These are phyloP conservation scores for Penicillium fimorum DNA, from an alignment of 495 filamentous ascomycete genomes.

Conservation along the genomic window DNA sequence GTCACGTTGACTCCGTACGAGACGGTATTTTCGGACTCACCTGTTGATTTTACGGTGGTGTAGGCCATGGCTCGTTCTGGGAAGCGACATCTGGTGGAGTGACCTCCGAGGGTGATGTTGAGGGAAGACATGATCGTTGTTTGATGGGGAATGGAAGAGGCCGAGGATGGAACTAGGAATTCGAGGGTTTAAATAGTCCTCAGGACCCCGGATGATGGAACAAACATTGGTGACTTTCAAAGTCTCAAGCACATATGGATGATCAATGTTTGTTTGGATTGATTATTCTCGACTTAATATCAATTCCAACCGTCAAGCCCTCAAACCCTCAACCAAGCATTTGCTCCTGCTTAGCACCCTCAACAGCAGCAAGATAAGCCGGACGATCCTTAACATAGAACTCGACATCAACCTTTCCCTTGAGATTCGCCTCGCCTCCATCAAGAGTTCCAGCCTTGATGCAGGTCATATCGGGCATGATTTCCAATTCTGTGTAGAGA, in stretches of 20 bases:
- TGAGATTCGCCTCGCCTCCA: constrained; percentile 34
- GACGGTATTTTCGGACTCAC: neutral
- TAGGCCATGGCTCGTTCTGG: neutral
- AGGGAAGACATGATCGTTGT: neutral
- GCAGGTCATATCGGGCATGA: constrained; percentile 46
- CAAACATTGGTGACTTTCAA: neutral
- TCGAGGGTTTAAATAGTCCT: neutral
- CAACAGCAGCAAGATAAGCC: constrained; percentile 30
- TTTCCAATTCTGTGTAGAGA: constrained; percentile 46
- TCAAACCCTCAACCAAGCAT: constrained; percentile 17
- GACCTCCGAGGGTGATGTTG: neutral
- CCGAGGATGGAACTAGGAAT: neutral
- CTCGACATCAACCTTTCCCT: constrained; percentile 41
- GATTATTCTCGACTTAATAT: neutral
- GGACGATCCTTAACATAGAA: constrained; percentile 48
- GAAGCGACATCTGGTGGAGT: neutral
- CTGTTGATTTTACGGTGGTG: neutral
- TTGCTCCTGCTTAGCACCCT: constrained; percentile 47
- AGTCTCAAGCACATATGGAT: neutral
- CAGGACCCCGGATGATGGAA: neutral
- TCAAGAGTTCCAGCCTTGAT: constrained; percentile 46
- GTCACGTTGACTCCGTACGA: neutral
- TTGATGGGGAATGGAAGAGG: neutral
- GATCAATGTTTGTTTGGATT: neutral
- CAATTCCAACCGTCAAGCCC: neutral